These are phyloP conservation scores for Globisporangium rhizosaccharum DNA, from an alignment of 352 stramenopile genomes.

Conservation along the genomic window DNA sequence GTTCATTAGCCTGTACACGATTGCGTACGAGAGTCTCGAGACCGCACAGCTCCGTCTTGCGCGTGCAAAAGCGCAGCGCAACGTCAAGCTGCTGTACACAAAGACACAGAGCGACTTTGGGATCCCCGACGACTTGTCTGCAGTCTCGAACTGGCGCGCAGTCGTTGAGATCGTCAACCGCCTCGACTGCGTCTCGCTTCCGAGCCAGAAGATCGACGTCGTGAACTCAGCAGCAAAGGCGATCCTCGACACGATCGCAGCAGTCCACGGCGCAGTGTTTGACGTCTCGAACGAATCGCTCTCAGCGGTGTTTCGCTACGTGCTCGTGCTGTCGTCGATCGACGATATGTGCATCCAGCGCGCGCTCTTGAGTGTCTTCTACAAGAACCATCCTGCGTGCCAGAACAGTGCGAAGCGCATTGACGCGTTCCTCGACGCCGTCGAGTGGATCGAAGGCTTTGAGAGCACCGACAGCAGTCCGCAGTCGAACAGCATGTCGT, in stretches of 20 bases:
- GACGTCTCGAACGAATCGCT: slow-evolving; percentile 57
- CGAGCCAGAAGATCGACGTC: slow-evolving; percentile 80
- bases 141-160: slow-evolving; percentile 51
- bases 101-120: slow-evolving; percentile 60
- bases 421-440: slow-evolving; percentile 61
- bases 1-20: slow-evolving; percentile 52
- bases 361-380: slow-evolving; percentile 52
- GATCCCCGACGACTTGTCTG: slow-evolving; percentile 52
- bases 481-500: slow-evolving; percentile 34
- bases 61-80: slow-evolving; percentile 32
- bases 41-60: slow-evolving; percentile 27
- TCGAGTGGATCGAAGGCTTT: slow-evolving; percentile 74
- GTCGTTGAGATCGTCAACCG: slow-evolving; percentile 49
- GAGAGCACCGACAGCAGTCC: slow-evolving; percentile 30
- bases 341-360: slow-evolving; percentile 48
- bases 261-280: slow-evolving; percentile 48
- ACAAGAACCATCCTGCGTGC: slow-evolving; percentile 63
- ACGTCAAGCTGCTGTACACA: slow-evolving; percentile 53
- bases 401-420: slow-evolving; percentile 61
- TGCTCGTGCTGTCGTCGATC: slow-evolving; percentile 57
- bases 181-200: slow-evolving; percentile 72
- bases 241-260: slow-evolving; percentile 44
- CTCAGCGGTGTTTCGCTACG: slow-evolving; percentile 62
- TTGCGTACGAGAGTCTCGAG: slow-evolving; percentile 56
- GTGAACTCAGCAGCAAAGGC: slow-evolving; percentile 48